Base-by-base conservation (phyloP, 2,329 filamentous ascomycete genomes). In the Botrytis pseudocinerea region DNA sequence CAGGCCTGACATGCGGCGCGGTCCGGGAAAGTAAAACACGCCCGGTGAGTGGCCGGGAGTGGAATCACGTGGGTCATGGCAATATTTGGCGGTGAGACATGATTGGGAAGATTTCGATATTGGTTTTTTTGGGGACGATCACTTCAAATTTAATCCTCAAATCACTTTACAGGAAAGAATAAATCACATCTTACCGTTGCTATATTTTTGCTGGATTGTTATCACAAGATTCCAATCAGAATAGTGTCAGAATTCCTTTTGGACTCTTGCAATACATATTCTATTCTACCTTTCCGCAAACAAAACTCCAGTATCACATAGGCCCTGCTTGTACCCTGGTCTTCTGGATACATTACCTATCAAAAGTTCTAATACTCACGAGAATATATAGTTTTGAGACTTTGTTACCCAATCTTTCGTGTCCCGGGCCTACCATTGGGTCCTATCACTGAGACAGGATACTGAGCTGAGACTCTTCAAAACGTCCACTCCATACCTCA, bases 11-110 rank as follows among this genome's bases (percentile, higher is more conserved):
- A 28, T 35, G 20, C 57, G 57, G 28, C 42, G 68, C 42, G 57
- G 57, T 62, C 68, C 57, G 68, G 46, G 68, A 62, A 44, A 35
- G 25, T 40, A 46, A 70, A 70, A 69, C 63, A 65, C 63, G 63
- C 44, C 62, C 44, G 63, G 48, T 57, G 65, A 69, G 48, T 61
- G 40, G 54, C 28, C 25, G 18, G 10, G 51, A 59, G 28, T 2
- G 7, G 1, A 14, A 20, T 61, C 40, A 70, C 68, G 68, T 70
- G 65, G 10, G 1, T 12, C 5, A 14, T 14, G 64, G 64, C 64
- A 66, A 28, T 51, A 66, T 66, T 40, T 28, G 32, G 64, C 64
- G 64, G 64, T 68, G 64, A 38, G 46, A 16, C 0, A 22, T 32
- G 14, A 61, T 14, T n/a, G 68, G 28, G 22, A 70, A 70, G 54